Evolutionary conservation across 2,329 filamentous ascomycete species (phyloP).

Genomic region (Dactylellina cionopaga): DNA sequence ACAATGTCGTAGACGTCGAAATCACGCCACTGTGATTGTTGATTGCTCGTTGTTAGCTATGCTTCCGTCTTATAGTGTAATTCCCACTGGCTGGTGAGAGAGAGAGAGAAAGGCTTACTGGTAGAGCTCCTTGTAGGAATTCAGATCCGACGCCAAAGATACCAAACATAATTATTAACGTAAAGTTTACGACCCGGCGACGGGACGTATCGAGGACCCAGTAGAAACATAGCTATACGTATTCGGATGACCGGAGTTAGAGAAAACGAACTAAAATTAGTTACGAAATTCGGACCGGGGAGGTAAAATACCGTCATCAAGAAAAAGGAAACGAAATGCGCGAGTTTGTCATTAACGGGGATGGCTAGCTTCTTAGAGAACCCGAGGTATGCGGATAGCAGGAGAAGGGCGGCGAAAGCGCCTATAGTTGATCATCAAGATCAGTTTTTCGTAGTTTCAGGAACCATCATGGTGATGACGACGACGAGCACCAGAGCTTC

Average conservation of each 20-base stretch:
- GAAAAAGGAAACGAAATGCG: constrained; percentile 91
- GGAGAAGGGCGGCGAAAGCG: constrained; percentile 66
- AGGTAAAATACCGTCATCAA: constrained; percentile 72
- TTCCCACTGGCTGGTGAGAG: too few relatives aligned
- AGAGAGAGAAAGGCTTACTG: not conserved
- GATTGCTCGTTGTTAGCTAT: not conserved
- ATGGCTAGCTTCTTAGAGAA: constrained; percentile 69
- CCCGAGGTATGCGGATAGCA: constrained; percentile 81
- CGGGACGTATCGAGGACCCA: constrained; percentile 82
- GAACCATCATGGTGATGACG: too few relatives aligned
- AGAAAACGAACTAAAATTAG: too few relatives aligned
- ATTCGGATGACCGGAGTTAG: too few relatives aligned
- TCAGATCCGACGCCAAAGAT: constrained; percentile 74
- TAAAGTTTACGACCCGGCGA: constrained; percentile 83
- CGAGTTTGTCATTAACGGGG: constrained; percentile 85
- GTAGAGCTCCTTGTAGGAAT: constrained; percentile 78
- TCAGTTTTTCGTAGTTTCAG: not conserved
- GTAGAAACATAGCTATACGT: constrained; percentile 49
- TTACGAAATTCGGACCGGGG: too few relatives aligned
- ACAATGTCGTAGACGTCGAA: constrained; percentile 86
- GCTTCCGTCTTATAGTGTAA: too few relatives aligned
- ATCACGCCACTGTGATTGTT: constrained; percentile 62
- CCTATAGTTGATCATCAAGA: constrained; percentile 3
- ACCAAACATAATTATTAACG: constrained; percentile 72
- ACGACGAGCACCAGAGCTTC: too few relatives aligned